Evolutionary conservation across 1,284 basidiomycete species (phyloP).

Genomic region (Afroboletus lepidellus): DNA sequence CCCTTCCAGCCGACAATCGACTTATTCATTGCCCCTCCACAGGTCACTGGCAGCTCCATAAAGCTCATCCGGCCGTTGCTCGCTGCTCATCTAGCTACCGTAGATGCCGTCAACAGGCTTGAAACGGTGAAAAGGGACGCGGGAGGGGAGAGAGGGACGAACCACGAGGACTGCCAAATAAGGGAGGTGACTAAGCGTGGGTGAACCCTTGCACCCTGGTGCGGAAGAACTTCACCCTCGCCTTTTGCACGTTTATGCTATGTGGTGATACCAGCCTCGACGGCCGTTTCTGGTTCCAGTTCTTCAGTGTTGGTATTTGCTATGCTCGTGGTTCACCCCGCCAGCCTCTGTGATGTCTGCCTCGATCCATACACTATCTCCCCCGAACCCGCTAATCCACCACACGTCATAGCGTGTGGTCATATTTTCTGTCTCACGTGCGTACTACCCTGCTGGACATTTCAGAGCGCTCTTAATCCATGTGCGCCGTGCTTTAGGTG

Average conservation of each 20-base stretch:
- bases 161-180: constrained; percentile 22
- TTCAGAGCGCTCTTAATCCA: constrained; percentile 12
- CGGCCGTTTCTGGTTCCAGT: constrained; percentile 26
- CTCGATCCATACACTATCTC: constrained; percentile 52
- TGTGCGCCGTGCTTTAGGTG: constrained; percentile 38
- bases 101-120: background rate
- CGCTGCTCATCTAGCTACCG: background rate
- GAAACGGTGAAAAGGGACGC: background rate
- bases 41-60: background rate
- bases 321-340: constrained; percentile 57
- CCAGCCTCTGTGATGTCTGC: constrained; percentile 69
- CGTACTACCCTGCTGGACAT: constrained; percentile 27
- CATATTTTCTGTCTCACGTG: constrained; percentile 68
- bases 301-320: constrained; percentile 24
- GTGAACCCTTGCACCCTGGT: constrained; percentile 21
- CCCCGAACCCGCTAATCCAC: constrained; percentile 47
- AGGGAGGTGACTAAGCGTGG: constrained; percentile 28
- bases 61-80: constrained; percentile 2
- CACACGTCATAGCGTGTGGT: constrained; percentile 66
- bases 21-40: constrained; percentile 34
- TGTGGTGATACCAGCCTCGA: constrained; percentile 32
- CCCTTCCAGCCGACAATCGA: constrained; percentile 17
- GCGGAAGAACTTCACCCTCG: constrained; percentile 15
- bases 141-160: background rate
- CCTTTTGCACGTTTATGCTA: constrained; percentile 34